Base-by-base conservation (phyloP, 2,329 filamentous ascomycete species). In the Hypoxylon sp. region DNA sequence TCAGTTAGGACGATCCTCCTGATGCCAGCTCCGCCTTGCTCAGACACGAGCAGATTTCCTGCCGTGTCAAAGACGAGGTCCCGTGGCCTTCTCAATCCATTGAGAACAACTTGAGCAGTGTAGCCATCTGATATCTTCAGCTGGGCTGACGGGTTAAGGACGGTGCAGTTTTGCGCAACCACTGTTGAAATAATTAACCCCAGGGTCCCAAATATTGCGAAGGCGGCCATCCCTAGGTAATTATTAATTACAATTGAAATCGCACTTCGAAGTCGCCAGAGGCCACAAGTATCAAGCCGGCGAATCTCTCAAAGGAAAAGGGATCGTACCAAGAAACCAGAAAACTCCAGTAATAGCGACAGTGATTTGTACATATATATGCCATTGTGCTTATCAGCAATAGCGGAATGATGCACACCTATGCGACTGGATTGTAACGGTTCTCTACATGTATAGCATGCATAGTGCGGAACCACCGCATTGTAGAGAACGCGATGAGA, bases 21-120 rank as follows among this genome's bases (percentile, higher is more conserved):
- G 21, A 83, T 74, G 7, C 80, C 80, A 7, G 50, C 55, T 5
- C 65, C 72, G 2, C 72, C 70, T 41, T 72, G 68, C 63, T 80
- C 77, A 10, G 75, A 74, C 7, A 82, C 73, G 10, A 83, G 75
- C 19, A 82, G 64, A 66, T 81, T 80, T 3, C 80, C 80, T 23
- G 71, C 61, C 0, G 69, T 65, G 63, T 83, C 81, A 23, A 80
- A 74, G 19, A 79, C 71, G 3, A 83, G 65, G 55, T 75, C 75
- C 17, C 81, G 76, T 2, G 81, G 76, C 3, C 10, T 51, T 5
- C 62, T 70, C 43, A 84, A 73, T 3, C 38, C 66, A n/a, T 73
- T 69, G 2, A 71, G 25, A 11, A 73, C 60, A 13, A 70, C 64
- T 25, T 58, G 55, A 9, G 66, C 70, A n/a, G 66, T 68, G 56